Evolutionary conservation across 768 basidiomycete species (phyloP).

Genomic region (Pleurotus ostreatus): DNA sequence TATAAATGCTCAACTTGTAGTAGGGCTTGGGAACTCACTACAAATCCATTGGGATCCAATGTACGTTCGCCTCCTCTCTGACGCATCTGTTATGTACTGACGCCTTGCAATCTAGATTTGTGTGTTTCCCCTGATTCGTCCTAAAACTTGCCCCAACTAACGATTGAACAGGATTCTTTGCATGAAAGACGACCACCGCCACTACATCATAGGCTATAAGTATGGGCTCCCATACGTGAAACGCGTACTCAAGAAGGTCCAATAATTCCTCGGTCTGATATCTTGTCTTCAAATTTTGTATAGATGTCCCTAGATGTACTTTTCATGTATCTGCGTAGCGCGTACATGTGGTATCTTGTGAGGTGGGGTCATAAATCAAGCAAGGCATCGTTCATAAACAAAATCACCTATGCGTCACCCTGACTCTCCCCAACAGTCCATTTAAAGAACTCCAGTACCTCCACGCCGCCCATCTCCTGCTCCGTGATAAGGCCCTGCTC

Average conservation of each 20-base stretch:
- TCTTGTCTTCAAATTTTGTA: neutral
- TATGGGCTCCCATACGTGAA: conserved; percentile 47
- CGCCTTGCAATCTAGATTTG: conserved; percentile 30
- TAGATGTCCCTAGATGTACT: neutral
- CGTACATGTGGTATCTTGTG: conserved; percentile 7
- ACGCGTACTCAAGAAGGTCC: conserved; percentile 16
- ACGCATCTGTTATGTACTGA: conserved; percentile 1
- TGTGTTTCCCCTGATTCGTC: conserved; percentile 20
- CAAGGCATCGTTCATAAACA: too few relatives aligned
- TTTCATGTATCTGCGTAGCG: conserved; percentile 1
- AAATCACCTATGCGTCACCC: too few relatives aligned
- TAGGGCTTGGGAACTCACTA: conserved; percentile 49
- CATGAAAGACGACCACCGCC: conserved; percentile 53
- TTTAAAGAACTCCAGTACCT: conserved; percentile 52
- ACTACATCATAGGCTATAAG: conserved; percentile 38
- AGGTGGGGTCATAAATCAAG: neutral
- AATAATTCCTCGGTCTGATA: neutral
- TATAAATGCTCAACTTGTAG: neutral
- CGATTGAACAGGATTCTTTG: conserved; percentile 43
- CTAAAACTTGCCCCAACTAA: conserved; percentile 19
- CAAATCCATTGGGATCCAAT: conserved; percentile 50
- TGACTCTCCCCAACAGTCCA: conserved; percentile 53
- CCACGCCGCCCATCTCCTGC: conserved; percentile 34
- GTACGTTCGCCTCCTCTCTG: conserved; percentile 25
- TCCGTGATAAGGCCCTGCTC: conserved; percentile 37